A percentile compares a stretch with the other conserved stretches of the same genome.
These are phyloP conservation scores for Calonectria leucothoes DNA, from an alignment of 2,329 filamentous ascomycete species.

Conservation along the genomic window DNA sequence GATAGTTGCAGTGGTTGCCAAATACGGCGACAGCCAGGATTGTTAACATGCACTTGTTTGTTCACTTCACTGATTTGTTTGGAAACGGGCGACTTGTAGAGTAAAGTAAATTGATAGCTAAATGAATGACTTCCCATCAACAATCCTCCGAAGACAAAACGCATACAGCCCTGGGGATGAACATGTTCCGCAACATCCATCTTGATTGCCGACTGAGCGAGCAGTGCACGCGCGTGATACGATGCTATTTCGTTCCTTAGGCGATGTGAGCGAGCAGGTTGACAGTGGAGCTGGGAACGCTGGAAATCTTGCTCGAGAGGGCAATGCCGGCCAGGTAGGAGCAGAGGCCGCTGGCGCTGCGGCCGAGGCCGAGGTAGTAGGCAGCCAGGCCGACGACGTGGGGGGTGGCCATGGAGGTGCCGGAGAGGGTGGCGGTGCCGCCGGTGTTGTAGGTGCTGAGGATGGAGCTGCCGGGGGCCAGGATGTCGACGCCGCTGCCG, in stretches of 20 bases:
- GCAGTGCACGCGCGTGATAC: too few relatives aligned
- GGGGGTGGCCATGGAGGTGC: conserved; percentile 58
- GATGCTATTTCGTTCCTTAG: too few relatives aligned
- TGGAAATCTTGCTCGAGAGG: conserved; percentile 51
- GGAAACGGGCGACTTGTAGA: not conserved
- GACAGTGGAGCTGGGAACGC: conserved; percentile 33
- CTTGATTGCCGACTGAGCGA: not conserved
- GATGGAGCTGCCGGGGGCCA: conserved; percentile 61
- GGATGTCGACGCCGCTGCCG: conserved; percentile 61
- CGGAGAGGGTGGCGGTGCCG: conserved; percentile 54
- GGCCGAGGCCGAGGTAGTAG: conserved; percentile 57
- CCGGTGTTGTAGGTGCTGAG: conserved; percentile 63
- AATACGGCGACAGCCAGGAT: not conserved
- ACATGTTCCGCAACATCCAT: not conserved
- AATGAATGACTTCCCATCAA: not conserved
- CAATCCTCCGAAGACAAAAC: not conserved
- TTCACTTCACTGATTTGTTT: not conserved
- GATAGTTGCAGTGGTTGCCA: too few relatives aligned
- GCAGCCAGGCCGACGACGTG: conserved; percentile 56
- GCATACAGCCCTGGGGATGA: not conserved
- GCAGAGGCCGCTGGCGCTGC: conserved; percentile 31
- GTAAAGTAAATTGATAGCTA: not conserved
- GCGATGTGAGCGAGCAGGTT: conserved; percentile 42
- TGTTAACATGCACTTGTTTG: not conserved
- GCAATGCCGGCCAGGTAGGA: conserved; percentile 45